Percentiles rank a stretch among this genome's conserved stretches.
Conservation (phyloP, 106 monocot genomes). For the Chionographis japonica region DNA sequence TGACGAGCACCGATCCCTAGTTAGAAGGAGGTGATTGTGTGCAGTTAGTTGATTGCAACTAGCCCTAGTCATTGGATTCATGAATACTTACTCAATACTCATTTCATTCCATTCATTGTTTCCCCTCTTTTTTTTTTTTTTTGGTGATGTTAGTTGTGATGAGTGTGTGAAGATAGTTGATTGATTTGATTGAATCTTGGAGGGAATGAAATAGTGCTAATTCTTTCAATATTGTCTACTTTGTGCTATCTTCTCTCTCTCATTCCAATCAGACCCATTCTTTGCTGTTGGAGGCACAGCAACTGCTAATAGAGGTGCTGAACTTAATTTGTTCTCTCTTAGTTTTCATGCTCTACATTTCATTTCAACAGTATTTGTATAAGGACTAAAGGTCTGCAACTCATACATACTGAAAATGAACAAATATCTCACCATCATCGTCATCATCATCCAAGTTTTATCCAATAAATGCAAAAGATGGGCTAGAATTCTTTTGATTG, state of each 20-base stretch:
- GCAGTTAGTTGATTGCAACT: too few species aligned
- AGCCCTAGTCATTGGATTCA: background rate
- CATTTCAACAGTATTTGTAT: too few species aligned
- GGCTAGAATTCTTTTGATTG: too few species aligned
- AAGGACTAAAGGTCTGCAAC: too few species aligned
- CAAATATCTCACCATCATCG: too few species aligned
- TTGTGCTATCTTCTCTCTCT: background rate
- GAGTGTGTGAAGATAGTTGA: background rate
- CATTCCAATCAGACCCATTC: background rate
- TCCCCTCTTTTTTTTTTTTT: background rate
- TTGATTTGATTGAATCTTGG: background rate
- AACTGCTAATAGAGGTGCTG: background rate
- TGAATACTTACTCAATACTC: background rate
- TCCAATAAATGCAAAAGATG: too few species aligned
- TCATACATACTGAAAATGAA: too few species aligned
- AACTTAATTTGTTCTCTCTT: too few species aligned
- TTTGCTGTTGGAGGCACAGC: background rate
- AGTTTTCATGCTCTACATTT: too few species aligned
- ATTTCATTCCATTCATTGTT: background rate
- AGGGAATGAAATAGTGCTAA: background rate
- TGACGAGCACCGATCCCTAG: background rate
- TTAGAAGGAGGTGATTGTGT: too few species aligned
- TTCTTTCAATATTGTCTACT: background rate
- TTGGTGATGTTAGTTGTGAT: background rate
- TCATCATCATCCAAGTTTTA: too few species aligned